A percentile compares a stretch with the other conserved stretches of the same genome.
Evolutionary conservation across 2,329 filamentous ascomycete species (phyloP).

Genomic region (Alternaria burnsii): DNA sequence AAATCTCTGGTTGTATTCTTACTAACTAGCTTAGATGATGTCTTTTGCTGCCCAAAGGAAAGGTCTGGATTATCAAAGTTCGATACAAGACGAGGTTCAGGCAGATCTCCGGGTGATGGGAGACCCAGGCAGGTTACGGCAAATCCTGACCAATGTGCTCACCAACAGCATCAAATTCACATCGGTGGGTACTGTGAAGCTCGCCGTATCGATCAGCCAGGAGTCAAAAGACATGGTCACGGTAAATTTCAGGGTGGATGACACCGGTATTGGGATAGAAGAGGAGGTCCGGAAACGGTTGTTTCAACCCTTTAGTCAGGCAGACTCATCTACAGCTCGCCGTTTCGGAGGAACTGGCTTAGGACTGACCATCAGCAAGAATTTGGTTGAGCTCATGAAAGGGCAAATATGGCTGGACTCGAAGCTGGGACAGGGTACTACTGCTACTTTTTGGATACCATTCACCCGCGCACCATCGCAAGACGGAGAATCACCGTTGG

Average conservation of each 20-base stretch:
- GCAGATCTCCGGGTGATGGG: constrained; percentile 81
- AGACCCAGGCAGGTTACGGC: constrained; percentile 82
- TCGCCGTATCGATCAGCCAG: constrained; percentile 69
- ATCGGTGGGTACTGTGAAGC: constrained; percentile 56
- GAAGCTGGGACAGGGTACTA: constrained; percentile 72
- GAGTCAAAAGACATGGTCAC: constrained; percentile 72
- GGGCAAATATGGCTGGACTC: constrained; percentile 77
- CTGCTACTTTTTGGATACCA: constrained; percentile 78
- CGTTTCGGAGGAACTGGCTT: constrained; percentile 82
- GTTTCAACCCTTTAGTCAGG: constrained; percentile 84
- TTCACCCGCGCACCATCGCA: constrained; percentile 74
- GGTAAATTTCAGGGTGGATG: constrained; percentile 76
- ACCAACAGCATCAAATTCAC: constrained; percentile 61
- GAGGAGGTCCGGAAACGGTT: constrained; percentile 76
- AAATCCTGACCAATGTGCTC: constrained; percentile 82
- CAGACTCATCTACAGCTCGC: constrained; percentile 79
- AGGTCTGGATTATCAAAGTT: constrained; percentile 74
- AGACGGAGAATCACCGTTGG: constrained; percentile 60
- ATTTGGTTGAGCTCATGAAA: constrained; percentile 77
- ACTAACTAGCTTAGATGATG: constrained; percentile 65
- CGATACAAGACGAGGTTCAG: constrained; percentile 69
- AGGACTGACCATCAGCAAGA: constrained; percentile 82
- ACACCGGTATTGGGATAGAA: constrained; percentile 83
- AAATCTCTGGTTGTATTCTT: background rate
- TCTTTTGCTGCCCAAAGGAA: constrained; percentile 84